Conservation (phyloP, 179 eudicot species). For the Camellia oleifera region DNA sequence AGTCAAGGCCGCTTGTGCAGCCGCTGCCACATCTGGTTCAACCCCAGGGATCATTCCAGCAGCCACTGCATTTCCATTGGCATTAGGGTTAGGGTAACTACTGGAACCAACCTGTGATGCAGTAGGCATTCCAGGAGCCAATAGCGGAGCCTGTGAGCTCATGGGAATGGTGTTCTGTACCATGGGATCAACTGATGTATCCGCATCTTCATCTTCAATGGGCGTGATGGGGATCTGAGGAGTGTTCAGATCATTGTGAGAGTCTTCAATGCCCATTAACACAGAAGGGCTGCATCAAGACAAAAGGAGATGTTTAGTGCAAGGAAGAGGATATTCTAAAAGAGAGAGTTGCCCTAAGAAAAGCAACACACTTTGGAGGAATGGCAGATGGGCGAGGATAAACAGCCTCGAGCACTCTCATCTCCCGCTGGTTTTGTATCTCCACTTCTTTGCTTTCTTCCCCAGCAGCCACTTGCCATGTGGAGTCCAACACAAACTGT, state of each 20-base stretch:
- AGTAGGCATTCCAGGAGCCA: constrained; percentile 23
- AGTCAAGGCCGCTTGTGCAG: constrained; percentile 49
- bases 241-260: constrained; percentile 36
- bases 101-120: constrained; percentile 15
- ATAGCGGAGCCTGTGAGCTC: constrained; percentile 21
- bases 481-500: constrained; percentile 52
- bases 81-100: constrained; percentile 10
- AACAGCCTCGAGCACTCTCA: constrained; percentile 73
- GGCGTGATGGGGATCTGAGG: constrained; percentile 67
- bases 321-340: constrained; percentile 2
- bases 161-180: constrained; percentile 18
- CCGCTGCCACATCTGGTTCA: constrained; percentile 40
- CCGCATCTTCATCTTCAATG: constrained; percentile 74
- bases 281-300: constrained; percentile 52
- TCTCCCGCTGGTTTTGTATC: constrained; percentile 55
- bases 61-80: constrained; percentile 28
- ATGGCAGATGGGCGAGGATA: constrained; percentile 82
- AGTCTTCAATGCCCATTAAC: constrained; percentile 28
- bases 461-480: constrained; percentile 77
- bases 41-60: constrained; percentile 25
- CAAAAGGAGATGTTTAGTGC: constrained; percentile 4
- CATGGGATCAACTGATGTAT: constrained; percentile 24
- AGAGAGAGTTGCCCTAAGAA: background rate
- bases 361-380: constrained; percentile 61
- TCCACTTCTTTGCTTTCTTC: constrained; percentile 68